Base-by-base conservation (phyloP, 495 filamentous ascomycete genomes). In the Trichodelitschia bisporula region DNA sequence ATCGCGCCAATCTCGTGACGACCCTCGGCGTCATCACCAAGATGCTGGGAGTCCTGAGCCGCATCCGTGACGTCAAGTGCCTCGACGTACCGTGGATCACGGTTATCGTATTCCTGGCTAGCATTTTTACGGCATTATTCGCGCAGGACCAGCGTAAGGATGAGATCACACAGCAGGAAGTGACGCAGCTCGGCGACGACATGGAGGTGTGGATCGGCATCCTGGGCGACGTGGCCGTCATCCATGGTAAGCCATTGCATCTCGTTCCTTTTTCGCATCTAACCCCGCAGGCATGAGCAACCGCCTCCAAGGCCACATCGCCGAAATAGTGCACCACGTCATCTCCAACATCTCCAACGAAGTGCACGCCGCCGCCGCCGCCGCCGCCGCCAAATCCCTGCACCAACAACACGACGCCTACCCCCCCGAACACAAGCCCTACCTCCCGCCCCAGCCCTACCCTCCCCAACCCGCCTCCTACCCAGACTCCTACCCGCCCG, bases 71-170 rank as follows among this genome's bases (percentile, higher is more conserved):
- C 42, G 68, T 55, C 15, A 56, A 68, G 43, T 68, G 69, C 36
- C 49, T 80, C n/a, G 77, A 84, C 39, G 76, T 70, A 9, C 77
- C 75, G n/a, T 82, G 74, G 74, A 72, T 76, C 36, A 69, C 66
- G 34, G 48, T 59, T 29, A 66, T 72, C 0, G 59, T 75, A 14
- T 78, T 77, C 42, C 56, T 80, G 4, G 63, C 73, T 18, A 72
- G 73, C 4, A 68, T 79, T 27, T 68, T 76, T 31, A 77, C 73
- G 2, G 66, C 61, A 3, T 46, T 84, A 1, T 78, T 75, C 36
- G 70, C 63, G 0, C 58, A 71, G 31, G 75, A 62, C 56, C 61
- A 78, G 37, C 58, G 70, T 34, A 57, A 64, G 26, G 57, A 62
- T 36, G 53, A 62, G n/a, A 62, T 65, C 4, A 64, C 56, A 2